phyloP scores from a whole-genome alignment of 306 rosid species.

The Cucumis cinereus region DNA sequence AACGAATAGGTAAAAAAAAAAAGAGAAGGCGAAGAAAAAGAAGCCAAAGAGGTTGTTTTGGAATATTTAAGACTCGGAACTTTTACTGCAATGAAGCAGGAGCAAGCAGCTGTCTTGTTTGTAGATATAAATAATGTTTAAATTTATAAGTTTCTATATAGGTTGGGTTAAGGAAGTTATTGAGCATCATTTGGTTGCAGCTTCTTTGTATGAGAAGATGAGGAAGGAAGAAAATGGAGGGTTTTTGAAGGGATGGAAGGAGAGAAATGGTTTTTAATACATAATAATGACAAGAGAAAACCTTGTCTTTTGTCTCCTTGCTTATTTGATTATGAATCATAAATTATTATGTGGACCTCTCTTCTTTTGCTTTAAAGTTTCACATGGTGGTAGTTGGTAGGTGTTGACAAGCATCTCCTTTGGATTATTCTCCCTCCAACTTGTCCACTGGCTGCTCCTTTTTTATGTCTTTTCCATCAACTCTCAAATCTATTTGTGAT shows the following conservation, averaged over 20 bases:
- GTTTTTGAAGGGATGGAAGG: neutral
- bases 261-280: neutral
- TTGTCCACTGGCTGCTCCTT: neutral
- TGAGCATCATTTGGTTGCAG: neutral
- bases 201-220: neutral
- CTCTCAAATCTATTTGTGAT: neutral
- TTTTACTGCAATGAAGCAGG: neutral
- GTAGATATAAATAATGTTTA: slow-evolving; percentile 4
- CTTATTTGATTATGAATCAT: neutral
- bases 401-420: slow-evolving; percentile 1
- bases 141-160: neutral
- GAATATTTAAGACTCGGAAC: neutral
- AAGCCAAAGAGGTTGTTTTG: neutral
- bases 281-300: neutral
- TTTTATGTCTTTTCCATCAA: neutral
- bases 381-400: neutral
- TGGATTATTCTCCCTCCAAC: neutral
- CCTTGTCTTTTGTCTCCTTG: neutral
- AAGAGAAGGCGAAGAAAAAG: neutral
- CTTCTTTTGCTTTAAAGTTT: neutral
- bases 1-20: neutral
- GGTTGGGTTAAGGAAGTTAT: neutral
- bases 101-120: neutral
- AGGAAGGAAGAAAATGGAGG: neutral
- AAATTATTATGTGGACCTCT: neutral